Percentiles rank a stretch among this genome's conserved stretches.
Evolutionary conservation across 257 asterid species (phyloP).

Genomic region (Fraxinus cuspidata): DNA sequence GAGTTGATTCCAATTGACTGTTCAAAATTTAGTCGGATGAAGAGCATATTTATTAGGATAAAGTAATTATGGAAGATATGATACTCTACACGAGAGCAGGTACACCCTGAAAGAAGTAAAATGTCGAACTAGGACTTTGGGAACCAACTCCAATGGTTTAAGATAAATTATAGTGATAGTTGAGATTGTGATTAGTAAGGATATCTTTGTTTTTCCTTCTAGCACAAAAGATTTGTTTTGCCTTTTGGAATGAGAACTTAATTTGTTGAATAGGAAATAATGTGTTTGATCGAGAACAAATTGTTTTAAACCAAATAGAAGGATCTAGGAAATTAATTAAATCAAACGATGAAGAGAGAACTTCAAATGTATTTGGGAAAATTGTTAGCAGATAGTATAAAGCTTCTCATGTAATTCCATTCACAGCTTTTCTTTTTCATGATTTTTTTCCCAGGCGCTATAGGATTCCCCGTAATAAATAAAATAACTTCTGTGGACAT

Average conservation of each 20-base stretch:
- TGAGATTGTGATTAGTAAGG: neutral
- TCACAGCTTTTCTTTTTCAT: neutral
- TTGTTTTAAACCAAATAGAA: neutral
- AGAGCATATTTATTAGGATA: neutral
- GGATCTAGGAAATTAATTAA: neutral
- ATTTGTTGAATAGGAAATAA: neutral
- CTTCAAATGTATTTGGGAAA: neutral
- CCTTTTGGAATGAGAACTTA: neutral
- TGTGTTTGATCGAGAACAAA: neutral
- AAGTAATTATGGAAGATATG: neutral
- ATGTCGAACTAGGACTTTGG: neutral
- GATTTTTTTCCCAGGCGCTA: neutral
- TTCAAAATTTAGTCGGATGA: neutral
- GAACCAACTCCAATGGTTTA: neutral
- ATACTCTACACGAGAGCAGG: neutral
- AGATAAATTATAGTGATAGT: neutral
- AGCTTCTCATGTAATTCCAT: neutral
- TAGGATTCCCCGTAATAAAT: neutral
- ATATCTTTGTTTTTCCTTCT: neutral
- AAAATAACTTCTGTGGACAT: neutral
- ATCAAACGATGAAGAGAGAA: neutral
- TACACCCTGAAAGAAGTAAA: neutral
- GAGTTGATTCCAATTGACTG: neutral
- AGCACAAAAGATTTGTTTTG: neutral
- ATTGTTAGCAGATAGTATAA: neutral